Conservation (phyloP, 208 protist genomes). For the Trypanosoma boissoni region DNA sequence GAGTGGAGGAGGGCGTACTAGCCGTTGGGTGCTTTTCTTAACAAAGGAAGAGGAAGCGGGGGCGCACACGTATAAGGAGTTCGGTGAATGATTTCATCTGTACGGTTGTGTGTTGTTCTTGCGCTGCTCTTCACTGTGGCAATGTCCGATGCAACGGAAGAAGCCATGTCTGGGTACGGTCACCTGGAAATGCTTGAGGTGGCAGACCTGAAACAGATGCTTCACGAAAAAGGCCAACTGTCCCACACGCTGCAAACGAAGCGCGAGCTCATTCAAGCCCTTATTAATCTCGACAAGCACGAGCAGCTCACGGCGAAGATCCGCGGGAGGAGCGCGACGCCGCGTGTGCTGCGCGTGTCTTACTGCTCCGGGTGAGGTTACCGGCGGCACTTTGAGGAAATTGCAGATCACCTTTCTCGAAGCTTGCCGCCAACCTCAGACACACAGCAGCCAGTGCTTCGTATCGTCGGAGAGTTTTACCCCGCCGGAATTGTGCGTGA, state of each 20-base stretch:
- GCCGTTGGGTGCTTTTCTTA: no score
- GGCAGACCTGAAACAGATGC: constrained; percentile 48
- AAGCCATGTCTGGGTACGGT: constrained; percentile 14
- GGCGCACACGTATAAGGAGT: no score
- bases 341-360: constrained; percentile 31
- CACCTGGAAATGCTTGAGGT: constrained; percentile 50
- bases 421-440: constrained; percentile 17
- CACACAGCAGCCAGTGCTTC: constrained; percentile 35
- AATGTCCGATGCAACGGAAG: background rate
- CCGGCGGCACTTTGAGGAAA: constrained; percentile 73
- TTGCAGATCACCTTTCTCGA: constrained; percentile 35
- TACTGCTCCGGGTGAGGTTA: constrained; percentile 82
- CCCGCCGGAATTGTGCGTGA: constrained; percentile 39
- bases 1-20: no score
- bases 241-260: constrained; percentile 22
- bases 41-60: no score
- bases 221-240: constrained; percentile 38
- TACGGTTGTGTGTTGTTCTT: background rate
- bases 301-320: constrained; percentile 34
- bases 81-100: no score
- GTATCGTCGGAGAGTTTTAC: constrained; percentile 42
- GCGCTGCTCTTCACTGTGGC: background rate
- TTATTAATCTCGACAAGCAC: constrained; percentile 34
- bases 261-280: constrained; percentile 34
- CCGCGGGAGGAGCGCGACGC: constrained; percentile 10